phyloP scores from a whole-genome alignment of 2,329 filamentous ascomycete species.

The Akanthomyces muscarius region DNA sequence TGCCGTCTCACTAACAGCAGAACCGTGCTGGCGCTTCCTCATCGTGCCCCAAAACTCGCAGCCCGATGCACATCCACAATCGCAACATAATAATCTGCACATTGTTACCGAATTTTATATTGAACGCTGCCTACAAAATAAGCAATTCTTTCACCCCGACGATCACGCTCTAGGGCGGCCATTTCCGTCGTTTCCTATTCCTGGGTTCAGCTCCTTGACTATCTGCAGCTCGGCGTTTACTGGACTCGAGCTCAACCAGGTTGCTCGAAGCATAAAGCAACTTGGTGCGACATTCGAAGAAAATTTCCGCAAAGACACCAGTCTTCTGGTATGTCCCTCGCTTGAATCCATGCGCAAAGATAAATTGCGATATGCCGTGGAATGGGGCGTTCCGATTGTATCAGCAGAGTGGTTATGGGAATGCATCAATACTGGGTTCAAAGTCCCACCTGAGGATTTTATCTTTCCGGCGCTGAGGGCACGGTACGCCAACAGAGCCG shows the following conservation, averaged over 20 bases:
- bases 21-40: conserved; percentile 42
- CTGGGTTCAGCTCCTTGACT: conserved; percentile 63
- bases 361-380: conserved; percentile 72
- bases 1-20: conserved; percentile 26
- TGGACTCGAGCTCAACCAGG: conserved; percentile 79
- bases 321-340: conserved; percentile 70
- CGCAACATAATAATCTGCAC: conserved; percentile 37
- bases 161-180: conserved; percentile 72
- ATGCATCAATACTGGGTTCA: conserved; percentile 59
- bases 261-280: conserved; percentile 70
- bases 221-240: conserved; percentile 80
- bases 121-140: conserved; percentile 79
- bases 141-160: conserved; percentile 63
- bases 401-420: conserved; percentile 79
- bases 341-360: conserved; percentile 57
- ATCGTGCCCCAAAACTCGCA: conserved; percentile 52
- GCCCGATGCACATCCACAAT: conserved; percentile 40
- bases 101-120: conserved; percentile 89
- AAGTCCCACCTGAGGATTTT: conserved; percentile 43
- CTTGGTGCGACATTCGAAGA: conserved; percentile 81
- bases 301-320: conserved; percentile 65
- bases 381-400: conserved; percentile 78
- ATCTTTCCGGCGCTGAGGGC: conserved; percentile 46
- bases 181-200: conserved; percentile 65
- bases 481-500: conserved; percentile 20